Conservation (phyloP, 2,329 filamentous ascomycete species). For the Cercospora zeina region DNA sequence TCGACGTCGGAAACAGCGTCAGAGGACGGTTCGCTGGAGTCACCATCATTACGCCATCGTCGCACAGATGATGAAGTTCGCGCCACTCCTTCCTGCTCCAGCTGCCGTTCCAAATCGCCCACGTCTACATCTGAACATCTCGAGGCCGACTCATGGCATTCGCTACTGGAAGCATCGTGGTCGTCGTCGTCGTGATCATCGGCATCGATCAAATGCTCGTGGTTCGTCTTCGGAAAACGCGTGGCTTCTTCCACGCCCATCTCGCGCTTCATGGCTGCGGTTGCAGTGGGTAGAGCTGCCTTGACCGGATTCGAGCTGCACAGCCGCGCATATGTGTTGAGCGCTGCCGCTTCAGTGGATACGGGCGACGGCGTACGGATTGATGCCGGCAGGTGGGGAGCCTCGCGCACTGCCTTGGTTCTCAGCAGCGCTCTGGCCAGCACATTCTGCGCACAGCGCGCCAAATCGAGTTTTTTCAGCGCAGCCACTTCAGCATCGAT, state of each 20-base stretch:
- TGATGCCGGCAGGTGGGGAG: slow-evolving; percentile 49
- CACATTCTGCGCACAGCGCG: slow-evolving; percentile 53
- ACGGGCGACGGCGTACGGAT: slow-evolving; percentile 44
- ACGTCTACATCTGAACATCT: slow-evolving; percentile 27
- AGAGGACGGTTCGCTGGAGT: slow-evolving; percentile 27
- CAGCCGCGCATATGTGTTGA: slow-evolving; percentile 60
- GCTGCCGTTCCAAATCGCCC: slow-evolving; percentile 33
- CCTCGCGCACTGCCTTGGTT: slow-evolving; percentile 58
- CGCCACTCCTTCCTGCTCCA: slow-evolving; percentile 32
- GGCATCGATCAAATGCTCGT: slow-evolving; percentile 17
- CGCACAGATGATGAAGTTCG: not conserved
- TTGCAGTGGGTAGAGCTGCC: slow-evolving; percentile 53
- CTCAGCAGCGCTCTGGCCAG: slow-evolving; percentile 58
- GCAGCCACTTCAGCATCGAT: slow-evolving; percentile 63
- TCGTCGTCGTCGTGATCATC: slow-evolving; percentile 15
- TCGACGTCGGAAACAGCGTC: slow-evolving; percentile 32
- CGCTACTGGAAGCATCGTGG: slow-evolving; percentile 42
- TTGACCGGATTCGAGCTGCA: slow-evolving; percentile 62
- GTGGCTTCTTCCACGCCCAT: slow-evolving; percentile 38
- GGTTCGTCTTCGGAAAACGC: slow-evolving; percentile 20
- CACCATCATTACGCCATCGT: slow-evolving; percentile 21
- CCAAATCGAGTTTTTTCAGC: slow-evolving; percentile 58
- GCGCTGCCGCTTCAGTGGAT: slow-evolving; percentile 48
- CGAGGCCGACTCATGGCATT: slow-evolving; percentile 25
- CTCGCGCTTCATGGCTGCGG: slow-evolving; percentile 46